phyloP scores from a whole-genome alignment of 805 yeast genomes.

The Kazachstania bromeliacearum region DNA sequence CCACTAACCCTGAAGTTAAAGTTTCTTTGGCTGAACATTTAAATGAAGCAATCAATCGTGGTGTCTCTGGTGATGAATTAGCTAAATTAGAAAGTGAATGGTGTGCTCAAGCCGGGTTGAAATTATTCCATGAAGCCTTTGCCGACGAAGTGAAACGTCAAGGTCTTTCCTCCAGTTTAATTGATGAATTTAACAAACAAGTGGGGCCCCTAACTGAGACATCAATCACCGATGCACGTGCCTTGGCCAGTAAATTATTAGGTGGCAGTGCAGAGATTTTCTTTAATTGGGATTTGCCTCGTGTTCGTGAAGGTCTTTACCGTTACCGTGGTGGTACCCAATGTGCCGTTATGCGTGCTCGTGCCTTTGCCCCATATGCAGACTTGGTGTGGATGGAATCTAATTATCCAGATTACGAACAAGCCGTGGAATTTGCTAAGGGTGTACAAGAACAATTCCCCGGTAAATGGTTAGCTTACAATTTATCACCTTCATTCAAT shows the following conservation, averaged over 20 bases:
- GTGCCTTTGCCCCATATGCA: constrained; percentile 90
- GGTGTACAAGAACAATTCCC: constrained; percentile 80
- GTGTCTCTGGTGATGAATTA: constrained; percentile 62
- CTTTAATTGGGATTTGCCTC: constrained; percentile 92
- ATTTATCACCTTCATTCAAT: constrained; percentile 94
- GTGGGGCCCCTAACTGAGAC: constrained; percentile 69
- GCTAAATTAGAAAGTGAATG: constrained; percentile 72
- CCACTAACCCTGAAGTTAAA: constrained; percentile 77
- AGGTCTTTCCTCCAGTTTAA: constrained; percentile 50
- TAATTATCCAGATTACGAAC: constrained; percentile 84
- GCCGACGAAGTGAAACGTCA: constrained; percentile 57
- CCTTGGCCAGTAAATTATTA: constrained; percentile 60
- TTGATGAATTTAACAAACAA: constrained; percentile 53
- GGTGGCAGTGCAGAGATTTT: constrained; percentile 78
- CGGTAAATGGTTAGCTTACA: constrained; percentile 92
- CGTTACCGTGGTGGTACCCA: constrained; percentile 93
- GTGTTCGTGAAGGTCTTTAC: constrained; percentile 96
- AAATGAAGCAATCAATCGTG: constrained; percentile 71
- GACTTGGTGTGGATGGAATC: constrained; percentile 98
- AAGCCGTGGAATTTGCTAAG: constrained; percentile 89
- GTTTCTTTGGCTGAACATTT: constrained; percentile 54
- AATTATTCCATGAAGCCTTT: constrained; percentile 86
- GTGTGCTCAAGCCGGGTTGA: constrained; percentile 73
- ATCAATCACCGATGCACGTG: constrained; percentile 72
- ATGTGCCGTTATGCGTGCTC: constrained; percentile 94